Evolutionary conservation across 306 rosid species (phyloP).

Genomic region (Luffa aegyptiaca): DNA sequence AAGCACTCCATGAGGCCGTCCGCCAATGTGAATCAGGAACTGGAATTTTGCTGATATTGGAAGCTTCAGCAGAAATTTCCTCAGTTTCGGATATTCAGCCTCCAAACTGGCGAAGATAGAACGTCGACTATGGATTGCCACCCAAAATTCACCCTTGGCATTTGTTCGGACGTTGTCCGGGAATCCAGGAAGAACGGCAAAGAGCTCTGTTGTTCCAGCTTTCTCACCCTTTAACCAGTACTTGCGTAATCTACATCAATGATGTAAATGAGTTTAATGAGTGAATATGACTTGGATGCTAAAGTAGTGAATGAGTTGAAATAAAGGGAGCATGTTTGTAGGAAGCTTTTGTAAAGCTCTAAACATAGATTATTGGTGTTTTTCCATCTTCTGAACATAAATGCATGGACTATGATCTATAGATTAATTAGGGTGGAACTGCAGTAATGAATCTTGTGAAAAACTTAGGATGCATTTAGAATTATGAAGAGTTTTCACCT

Average conservation of each 20-base stretch:
- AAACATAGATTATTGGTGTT: not conserved
- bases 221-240: conserved; percentile 88
- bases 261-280: conserved; percentile 8
- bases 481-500: conserved; percentile 32
- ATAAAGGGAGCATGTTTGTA: not conserved
- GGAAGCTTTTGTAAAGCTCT: not conserved
- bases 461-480: not conserved
- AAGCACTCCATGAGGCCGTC: conserved; percentile 32
- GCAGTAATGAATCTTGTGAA: not conserved
- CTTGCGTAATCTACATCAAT: conserved; percentile 44
- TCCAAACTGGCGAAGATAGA: conserved; percentile 19
- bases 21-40: conserved; percentile 60
- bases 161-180: conserved; percentile 85
- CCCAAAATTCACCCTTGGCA: conserved; percentile 79
- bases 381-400: not conserved
- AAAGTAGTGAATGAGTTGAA: not conserved
- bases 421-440: not conserved
- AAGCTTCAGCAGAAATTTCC: conserved; percentile 58
- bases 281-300: not conserved
- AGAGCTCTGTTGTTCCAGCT: conserved; percentile 65
- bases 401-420: not conserved
- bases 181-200: conserved; percentile 71
- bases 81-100: conserved; percentile 47
- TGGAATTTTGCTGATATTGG: conserved; percentile 60
- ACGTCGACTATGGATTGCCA: conserved; percentile 57